Evolutionary conservation across 495 filamentous ascomycete species (phyloP).

Genomic region (Chaetomium cochliodes): DNA sequence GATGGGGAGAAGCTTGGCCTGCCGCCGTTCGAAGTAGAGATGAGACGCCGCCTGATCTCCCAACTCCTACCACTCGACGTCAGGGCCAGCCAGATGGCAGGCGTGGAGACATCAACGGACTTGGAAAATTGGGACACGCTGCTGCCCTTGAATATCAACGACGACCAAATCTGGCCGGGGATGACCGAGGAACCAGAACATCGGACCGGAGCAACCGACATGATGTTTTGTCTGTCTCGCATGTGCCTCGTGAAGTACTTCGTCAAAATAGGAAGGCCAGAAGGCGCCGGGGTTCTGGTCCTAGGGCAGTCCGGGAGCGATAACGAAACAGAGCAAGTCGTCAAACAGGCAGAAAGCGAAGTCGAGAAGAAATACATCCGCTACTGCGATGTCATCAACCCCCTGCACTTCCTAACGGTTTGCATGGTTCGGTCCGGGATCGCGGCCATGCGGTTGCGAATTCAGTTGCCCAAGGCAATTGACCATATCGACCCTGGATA

Average conservation of each 20-base stretch:
- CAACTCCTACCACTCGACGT: constrained; percentile 57
- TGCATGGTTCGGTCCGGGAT: constrained; percentile 19
- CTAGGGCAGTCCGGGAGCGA: neutral
- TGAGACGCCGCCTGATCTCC: constrained; percentile 63
- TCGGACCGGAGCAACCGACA: constrained; percentile 54
- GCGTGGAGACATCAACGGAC: constrained; percentile 48
- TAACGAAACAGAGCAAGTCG: constrained; percentile 8
- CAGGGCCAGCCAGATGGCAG: constrained; percentile 53
- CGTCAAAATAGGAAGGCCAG: neutral
- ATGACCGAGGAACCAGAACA: constrained; percentile 45
- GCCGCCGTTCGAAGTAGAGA: constrained; percentile 60
- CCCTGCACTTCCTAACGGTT: constrained; percentile 25
- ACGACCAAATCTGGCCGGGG: constrained; percentile 44
- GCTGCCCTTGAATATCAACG: constrained; percentile 43
- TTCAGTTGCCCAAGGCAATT: constrained; percentile 12
- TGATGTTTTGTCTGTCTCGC: constrained; percentile 47
- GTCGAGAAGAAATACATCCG: constrained; percentile 23
- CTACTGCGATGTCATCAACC: constrained; percentile 25
- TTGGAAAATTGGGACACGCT: constrained; percentile 40
- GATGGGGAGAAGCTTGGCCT: constrained; percentile 55
- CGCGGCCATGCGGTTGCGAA: constrained; percentile 21
- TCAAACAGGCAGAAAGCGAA: constrained; percentile 17
- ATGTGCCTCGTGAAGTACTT: constrained; percentile 6
- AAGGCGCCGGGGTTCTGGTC: neutral
- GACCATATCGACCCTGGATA: neutral